A percentile compares a stretch with the other conserved stretches of the same genome.
phyloP scores from a whole-genome alignment of 805 yeast species.

The Kodamaea leandrae region DNA sequence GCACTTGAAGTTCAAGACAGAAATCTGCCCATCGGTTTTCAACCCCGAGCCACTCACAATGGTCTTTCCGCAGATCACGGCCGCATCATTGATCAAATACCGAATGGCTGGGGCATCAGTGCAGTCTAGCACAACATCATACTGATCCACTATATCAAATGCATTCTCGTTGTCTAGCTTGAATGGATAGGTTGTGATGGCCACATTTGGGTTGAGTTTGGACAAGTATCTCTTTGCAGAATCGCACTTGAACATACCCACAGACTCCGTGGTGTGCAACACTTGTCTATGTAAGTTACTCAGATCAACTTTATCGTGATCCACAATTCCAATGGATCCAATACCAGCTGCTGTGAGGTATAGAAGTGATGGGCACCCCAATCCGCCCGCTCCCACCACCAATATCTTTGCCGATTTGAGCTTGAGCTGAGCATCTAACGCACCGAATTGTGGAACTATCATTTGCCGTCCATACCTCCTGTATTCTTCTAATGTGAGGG shows the following conservation, averaged over 20 bases:
- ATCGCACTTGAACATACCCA: conserved; percentile 72
- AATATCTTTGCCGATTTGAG: conserved; percentile 60
- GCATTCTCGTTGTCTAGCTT: conserved; percentile 58
- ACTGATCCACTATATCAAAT: conserved; percentile 55
- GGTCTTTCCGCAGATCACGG: conserved; percentile 65
- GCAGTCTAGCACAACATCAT: conserved; percentile 85
- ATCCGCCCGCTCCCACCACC: conserved; percentile 95
- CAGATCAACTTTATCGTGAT: conserved; percentile 76
- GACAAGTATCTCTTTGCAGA: conserved; percentile 63
- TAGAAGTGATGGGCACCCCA: conserved; percentile 87
- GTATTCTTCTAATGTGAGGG: conserved; percentile 57
- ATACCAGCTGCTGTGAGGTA: conserved; percentile 88
- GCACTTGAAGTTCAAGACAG: conserved; percentile 63
- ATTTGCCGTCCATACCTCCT: conserved; percentile 89
- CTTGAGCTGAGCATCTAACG: conserved; percentile 47
- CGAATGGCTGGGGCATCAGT: conserved; percentile 91
- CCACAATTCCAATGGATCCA: conserved; percentile 82
- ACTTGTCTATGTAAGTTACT: conserved; percentile 91
- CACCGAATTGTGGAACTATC: conserved; percentile 81
- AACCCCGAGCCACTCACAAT: conserved; percentile 91
- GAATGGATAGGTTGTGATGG: conserved; percentile 49
- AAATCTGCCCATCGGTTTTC: conserved; percentile 85
- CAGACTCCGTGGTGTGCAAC: conserved; percentile 62
- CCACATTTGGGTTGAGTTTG: conserved; percentile 67
- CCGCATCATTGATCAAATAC: conserved; percentile 81